phyloP scores from a whole-genome alignment of 2,329 filamentous ascomycete species.

The Stylonectria norvegica region DNA sequence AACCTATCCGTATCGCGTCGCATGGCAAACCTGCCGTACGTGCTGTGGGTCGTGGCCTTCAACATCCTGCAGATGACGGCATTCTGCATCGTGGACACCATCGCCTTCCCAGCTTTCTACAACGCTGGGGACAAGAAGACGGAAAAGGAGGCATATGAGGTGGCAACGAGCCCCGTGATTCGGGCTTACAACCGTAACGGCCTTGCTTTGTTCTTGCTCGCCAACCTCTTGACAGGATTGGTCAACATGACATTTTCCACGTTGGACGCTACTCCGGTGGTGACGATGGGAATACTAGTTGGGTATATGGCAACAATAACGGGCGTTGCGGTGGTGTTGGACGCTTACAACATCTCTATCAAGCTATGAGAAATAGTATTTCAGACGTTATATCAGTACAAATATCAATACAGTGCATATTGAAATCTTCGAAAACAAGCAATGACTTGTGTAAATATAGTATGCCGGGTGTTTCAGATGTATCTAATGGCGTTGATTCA shows the following conservation, averaged over 20 bases:
- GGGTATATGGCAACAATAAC: conserved; percentile 68
- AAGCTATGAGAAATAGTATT: conserved; percentile 62
- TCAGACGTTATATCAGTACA: no score
- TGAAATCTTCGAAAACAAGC: no score
- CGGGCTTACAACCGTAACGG: conserved; percentile 86
- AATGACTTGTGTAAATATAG: no score
- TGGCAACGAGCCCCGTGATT: conserved; percentile 77
- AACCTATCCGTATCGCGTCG: conserved; percentile 78
- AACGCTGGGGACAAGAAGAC: conserved; percentile 50
- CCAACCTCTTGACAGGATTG: conserved; percentile 83
- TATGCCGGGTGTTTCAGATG: no score
- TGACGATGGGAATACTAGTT: conserved; percentile 71
- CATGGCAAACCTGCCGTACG: conserved; percentile 88
- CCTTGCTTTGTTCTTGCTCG: conserved; percentile 76
- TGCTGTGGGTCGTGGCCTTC: conserved; percentile 89
- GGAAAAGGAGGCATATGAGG: conserved; percentile 61
- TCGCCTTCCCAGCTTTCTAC: conserved; percentile 73
- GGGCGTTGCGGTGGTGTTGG: conserved; percentile 62
- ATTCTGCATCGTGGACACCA: conserved; percentile 73
- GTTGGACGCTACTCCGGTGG: conserved; percentile 61
- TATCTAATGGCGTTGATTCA: no score
- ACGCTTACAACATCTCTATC: conserved; percentile 64
- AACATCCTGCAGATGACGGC: conserved; percentile 79
- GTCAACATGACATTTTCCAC: conserved; percentile 88
- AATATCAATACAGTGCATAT: no score